A percentile compares a stretch with the other conserved stretches of the same genome.
Evolutionary conservation across 768 basidiomycete species (phyloP).

Genomic region (Auricularia sp.): DNA sequence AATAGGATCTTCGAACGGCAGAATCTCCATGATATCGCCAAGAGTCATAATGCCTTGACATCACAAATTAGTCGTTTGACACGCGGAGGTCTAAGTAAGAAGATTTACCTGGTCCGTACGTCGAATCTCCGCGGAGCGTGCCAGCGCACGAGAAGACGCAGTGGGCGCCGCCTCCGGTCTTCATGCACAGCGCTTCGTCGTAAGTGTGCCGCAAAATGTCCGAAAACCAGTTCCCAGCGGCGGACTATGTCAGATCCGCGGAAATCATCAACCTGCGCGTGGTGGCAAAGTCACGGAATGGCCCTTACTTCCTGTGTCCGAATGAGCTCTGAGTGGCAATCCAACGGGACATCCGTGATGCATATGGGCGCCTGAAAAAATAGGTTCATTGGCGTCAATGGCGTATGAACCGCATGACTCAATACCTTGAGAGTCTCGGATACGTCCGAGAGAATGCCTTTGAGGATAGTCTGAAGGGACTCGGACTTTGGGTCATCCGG

Average conservation of each 20-base stretch:
- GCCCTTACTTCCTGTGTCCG: constrained; percentile 55
- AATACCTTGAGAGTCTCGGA: constrained; percentile 13
- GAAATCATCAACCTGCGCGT: not conserved
- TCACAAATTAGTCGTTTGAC: too few species aligned
- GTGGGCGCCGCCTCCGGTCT: constrained; percentile 58
- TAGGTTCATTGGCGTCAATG: not conserved
- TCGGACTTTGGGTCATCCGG: constrained; percentile 4
- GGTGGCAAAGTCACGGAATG: not conserved
- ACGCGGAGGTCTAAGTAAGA: not conserved
- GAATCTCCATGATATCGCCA: constrained; percentile 79
- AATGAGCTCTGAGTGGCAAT: constrained; percentile 66
- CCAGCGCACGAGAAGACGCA: constrained; percentile 77
- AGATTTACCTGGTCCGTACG: constrained; percentile 65
- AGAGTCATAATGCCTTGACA: constrained; percentile 58
- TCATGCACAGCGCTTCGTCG: constrained; percentile 53
- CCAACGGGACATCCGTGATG: constrained; percentile 52
- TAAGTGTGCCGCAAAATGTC: constrained; percentile 79
- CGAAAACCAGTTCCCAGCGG: constrained; percentile 73
- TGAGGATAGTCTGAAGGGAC: not conserved
- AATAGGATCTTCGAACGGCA: constrained; percentile 81
- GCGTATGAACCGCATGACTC: not conserved
- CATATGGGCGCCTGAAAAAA: constrained; percentile 64
- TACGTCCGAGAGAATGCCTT: constrained; percentile 1
- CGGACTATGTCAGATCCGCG: constrained; percentile 34
- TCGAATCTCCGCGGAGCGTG: constrained; percentile 75